A percentile compares a stretch with the other conserved stretches of the same genome.
phyloP scores from a whole-genome alignment of 345 rosid species.

The Boechera stricta region DNA sequence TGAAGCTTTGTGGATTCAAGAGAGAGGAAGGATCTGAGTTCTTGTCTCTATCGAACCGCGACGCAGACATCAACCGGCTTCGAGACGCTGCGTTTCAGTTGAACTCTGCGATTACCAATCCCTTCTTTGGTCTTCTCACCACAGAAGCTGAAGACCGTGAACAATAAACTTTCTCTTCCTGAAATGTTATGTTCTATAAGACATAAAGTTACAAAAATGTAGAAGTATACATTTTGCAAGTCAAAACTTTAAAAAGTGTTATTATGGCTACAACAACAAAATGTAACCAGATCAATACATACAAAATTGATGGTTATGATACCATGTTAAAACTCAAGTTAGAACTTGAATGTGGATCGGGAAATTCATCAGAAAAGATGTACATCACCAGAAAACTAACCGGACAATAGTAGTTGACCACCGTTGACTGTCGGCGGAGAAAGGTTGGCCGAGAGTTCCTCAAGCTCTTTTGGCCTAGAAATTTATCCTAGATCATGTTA shows the following conservation, averaged over 20 bases:
- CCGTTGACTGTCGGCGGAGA: too few species aligned
- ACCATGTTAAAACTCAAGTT: background rate
- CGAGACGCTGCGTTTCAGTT: slow-evolving; percentile 58
- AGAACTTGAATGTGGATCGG: background rate
- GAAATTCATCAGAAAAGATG: too few species aligned
- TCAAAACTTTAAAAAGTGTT: background rate
- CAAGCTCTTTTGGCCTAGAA: too few species aligned
- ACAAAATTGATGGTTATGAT: too few species aligned
- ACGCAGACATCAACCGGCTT: slow-evolving; percentile 55
- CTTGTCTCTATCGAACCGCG: slow-evolving; percentile 56
- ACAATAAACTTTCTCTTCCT: background rate
- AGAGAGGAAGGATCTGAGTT: slow-evolving; percentile 56
- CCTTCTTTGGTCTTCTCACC: slow-evolving; percentile 74
- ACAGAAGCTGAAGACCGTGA: background rate
- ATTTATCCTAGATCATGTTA: background rate
- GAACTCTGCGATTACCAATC: slow-evolving; percentile 70
- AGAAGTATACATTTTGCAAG: background rate
- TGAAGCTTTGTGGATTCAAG: slow-evolving; percentile 86
- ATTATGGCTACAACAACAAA: background rate
- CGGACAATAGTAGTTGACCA: too few species aligned
- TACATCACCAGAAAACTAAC: too few species aligned
- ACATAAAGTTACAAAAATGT: too few species aligned
- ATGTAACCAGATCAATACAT: background rate
- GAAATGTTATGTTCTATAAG: background rate
- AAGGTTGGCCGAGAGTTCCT: too few species aligned